Evolutionary conservation across 2,329 filamentous ascomycete species (phyloP).

Genomic region (Aspergillus sp.): DNA sequence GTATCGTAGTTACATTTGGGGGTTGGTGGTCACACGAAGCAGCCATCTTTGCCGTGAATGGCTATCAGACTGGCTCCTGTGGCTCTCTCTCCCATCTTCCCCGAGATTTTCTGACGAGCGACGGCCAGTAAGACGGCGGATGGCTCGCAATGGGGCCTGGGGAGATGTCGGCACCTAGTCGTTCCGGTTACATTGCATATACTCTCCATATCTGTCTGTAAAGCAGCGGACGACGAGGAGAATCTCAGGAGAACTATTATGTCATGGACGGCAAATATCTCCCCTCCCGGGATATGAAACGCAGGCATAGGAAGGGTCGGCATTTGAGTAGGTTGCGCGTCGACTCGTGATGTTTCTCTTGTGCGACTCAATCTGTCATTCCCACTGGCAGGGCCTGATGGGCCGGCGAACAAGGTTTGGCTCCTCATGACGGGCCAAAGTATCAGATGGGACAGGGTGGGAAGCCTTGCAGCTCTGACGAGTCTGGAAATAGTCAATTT

Average conservation of each 20-base stretch:
- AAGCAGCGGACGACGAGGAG: neutral
- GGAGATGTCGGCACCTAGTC: conserved; percentile 8
- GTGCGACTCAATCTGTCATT: conserved; percentile 1
- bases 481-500: neutral
- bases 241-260: conserved; percentile 2
- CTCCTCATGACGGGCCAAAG: neutral
- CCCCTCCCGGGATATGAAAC: conserved; percentile 1
- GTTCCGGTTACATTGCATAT: conserved; percentile 22
- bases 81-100: neutral
- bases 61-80: conserved; percentile 6
- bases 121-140: conserved; percentile 6
- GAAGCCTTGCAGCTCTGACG: neutral
- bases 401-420: conserved; percentile 4
- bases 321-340: conserved; percentile 2
- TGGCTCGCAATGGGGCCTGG: neutral
- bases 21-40: conserved; percentile 13
- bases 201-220: neutral
- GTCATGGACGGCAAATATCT: neutral
- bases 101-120: neutral
- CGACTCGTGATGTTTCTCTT: conserved; percentile 4
- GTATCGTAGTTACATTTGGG: conserved; percentile 16
- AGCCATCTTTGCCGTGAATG: conserved; percentile 2
- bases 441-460: neutral
- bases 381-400: neutral
- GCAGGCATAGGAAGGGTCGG: neutral